A percentile compares a stretch with the other conserved stretches of the same genome.
Evolutionary conservation across 331 rosid species (phyloP).

Genomic region (Pyracantha coccinea): DNA sequence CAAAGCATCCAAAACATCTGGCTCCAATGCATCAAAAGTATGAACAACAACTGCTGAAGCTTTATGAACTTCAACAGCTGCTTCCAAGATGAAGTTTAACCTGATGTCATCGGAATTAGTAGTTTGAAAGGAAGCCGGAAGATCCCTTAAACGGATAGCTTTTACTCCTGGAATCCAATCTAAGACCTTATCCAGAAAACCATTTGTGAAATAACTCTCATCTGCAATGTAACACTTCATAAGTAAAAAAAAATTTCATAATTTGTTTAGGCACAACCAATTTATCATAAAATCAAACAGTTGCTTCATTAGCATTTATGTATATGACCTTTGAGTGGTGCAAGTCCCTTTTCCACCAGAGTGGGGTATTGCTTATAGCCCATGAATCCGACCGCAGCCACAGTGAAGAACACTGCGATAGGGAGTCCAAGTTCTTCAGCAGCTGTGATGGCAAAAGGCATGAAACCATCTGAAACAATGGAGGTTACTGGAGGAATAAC

Average conservation of each 20-base stretch:
- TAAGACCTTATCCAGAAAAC: background rate
- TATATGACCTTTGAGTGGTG: constrained; percentile 1
- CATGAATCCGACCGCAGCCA: background rate
- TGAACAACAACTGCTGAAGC: constrained; percentile 9
- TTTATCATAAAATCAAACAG: background rate
- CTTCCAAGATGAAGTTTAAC: background rate
- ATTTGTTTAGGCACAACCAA: no score
- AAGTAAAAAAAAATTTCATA: background rate
- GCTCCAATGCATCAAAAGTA: background rate
- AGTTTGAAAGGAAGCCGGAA: background rate
- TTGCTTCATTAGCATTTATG: background rate
- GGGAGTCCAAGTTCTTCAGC: constrained; percentile 11
- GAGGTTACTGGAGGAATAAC: background rate
- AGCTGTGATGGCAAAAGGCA: background rate
- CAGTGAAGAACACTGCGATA: background rate
- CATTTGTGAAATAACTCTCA: background rate
- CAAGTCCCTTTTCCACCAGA: background rate
- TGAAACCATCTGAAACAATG: background rate
- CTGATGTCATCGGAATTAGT: background rate
- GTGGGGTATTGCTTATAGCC: background rate
- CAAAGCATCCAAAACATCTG: background rate
- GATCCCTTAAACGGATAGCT: background rate
- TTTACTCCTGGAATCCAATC: background rate
- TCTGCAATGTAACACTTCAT: background rate
- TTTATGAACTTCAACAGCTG: background rate